phyloP scores from a whole-genome alignment of 1,139 yeast genomes.

The Diutina siamensis region DNA sequence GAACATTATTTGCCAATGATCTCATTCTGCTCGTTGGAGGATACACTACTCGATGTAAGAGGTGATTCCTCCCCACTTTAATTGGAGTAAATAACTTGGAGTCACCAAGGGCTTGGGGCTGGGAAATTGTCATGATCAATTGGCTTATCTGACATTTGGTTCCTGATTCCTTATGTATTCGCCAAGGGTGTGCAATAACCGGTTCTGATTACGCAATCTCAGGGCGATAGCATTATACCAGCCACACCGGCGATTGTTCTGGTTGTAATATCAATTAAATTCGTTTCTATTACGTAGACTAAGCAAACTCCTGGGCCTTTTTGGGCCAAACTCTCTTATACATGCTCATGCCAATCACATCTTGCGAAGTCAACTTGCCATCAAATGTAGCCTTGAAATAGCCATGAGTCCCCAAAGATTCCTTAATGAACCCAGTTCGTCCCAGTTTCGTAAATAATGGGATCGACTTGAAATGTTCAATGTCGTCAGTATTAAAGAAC shows the following conservation, averaged over 20 bases:
- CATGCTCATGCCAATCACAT: constrained; percentile 86
- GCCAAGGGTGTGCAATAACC: background rate
- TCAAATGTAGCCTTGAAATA: constrained; percentile 94
- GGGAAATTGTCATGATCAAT: background rate
- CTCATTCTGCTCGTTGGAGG: constrained; percentile 8
- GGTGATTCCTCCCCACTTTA: constrained; percentile 7
- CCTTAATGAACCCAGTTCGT: constrained; percentile 87
- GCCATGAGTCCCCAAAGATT: constrained; percentile 96
- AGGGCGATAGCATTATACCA: background rate
- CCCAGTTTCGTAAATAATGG: constrained; percentile 91
- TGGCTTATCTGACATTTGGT: too few species aligned
- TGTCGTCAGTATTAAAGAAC: constrained; percentile 91
- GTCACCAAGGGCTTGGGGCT: background rate
- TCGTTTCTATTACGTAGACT: background rate
- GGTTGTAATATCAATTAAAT: too few species aligned
- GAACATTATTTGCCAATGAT: constrained; percentile 8
- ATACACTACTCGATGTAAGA: constrained; percentile 6
- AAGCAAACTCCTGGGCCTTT: constrained; percentile 2
- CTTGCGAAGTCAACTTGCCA: constrained; percentile 83
- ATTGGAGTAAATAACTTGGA: constrained; percentile 7
- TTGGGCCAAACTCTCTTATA: constrained; percentile 89
- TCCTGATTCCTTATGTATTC: too few species aligned
- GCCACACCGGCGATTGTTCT: too few species aligned
- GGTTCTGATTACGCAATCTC: background rate
- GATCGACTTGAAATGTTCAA: constrained; percentile 80